phyloP scores from a whole-genome alignment of 192 early-diverging fungal species.

The Coemansia sp. region DNA sequence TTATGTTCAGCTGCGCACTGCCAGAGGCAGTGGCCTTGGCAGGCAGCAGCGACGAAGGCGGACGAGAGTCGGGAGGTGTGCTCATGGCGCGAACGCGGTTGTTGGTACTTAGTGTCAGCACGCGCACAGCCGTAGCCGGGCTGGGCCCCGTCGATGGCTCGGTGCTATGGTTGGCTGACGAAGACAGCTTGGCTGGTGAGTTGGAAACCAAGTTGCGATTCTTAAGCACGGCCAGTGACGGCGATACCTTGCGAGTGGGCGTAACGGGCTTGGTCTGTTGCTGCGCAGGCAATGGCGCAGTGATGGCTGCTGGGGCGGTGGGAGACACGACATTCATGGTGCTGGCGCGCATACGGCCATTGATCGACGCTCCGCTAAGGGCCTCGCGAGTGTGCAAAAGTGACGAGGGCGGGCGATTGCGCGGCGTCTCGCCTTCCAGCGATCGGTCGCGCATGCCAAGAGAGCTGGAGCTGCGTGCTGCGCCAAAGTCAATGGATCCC shows the following conservation, averaged over 20 bases:
- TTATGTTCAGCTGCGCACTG: not conserved
- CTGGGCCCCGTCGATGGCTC: conserved; percentile 1
- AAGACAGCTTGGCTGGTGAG: conserved; percentile 25
- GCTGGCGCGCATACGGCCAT: conserved; percentile 41
- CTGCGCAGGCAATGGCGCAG: not conserved
- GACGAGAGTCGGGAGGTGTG: conserved; percentile 33
- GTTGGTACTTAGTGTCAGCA: conserved; percentile 10
- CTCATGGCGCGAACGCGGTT: conserved; percentile 42
- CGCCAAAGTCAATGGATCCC: conserved; percentile 21
- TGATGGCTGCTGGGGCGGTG: no score
- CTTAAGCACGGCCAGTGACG: conserved; percentile 39
- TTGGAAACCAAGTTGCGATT: conserved; percentile 43
- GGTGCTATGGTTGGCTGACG: not conserved
- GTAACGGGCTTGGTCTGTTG: conserved; percentile 6
- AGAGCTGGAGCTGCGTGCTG: conserved; percentile 18
- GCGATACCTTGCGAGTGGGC: conserved; percentile 39
- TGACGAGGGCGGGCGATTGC: conserved; percentile 20
- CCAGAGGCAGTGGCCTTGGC: not conserved
- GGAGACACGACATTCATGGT: conserved; percentile 5
- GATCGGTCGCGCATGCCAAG: conserved; percentile 17
- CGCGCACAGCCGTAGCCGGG: not conserved
- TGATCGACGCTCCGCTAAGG: conserved; percentile 29
- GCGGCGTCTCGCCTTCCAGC: conserved; percentile 2
- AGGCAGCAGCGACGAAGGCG: conserved; percentile 12
- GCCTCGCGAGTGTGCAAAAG: conserved; percentile 22